Percentiles rank a stretch among this genome's conserved stretches.
phyloP scores from a whole-genome alignment of 129 eudicot species.

The Daucus carota region DH1_v3.0 NC_030386.2:15863501-15864000 shows the following conservation, averaged over 20 bases:
- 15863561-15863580: conserved; percentile 64
- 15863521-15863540: conserved; percentile 97
- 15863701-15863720: conserved; percentile 76
- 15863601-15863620: conserved; percentile 51
- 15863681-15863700: conserved; percentile 56
- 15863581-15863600: conserved; percentile 53
- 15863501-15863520: conserved; percentile 79
- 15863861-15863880: background rate
- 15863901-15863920: background rate
- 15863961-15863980: conserved; percentile 67
- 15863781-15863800: background rate
- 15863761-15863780: conserved; percentile 1
- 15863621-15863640: conserved; percentile 66
- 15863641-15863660: conserved; percentile 52
- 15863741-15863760: conserved; percentile 70
- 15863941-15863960: conserved; percentile 66
- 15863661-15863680: conserved; percentile 50
- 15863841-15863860: background rate
- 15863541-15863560: conserved; percentile 98
- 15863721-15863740: conserved; percentile 92
- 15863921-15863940: conserved; percentile 58
- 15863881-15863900: background rate
- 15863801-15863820: background rate
- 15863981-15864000: conserved; percentile 63
- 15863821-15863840: background rate